Base-by-base conservation (phyloP, 495 filamentous ascomycete species). In the Podospora didyma region DNA sequence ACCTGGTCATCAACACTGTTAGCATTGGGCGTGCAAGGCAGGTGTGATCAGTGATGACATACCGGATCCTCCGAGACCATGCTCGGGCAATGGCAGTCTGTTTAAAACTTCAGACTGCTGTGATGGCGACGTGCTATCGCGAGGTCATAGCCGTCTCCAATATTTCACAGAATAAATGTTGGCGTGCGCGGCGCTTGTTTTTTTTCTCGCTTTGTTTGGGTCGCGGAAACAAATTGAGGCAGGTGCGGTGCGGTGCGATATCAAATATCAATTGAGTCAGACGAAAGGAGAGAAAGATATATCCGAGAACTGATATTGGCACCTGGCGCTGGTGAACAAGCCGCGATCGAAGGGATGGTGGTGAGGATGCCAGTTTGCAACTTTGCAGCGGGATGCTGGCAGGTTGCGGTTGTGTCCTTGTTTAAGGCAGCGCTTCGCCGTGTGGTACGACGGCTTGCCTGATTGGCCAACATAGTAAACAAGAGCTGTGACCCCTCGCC, bases 61-160 rank as follows among this genome's bases (percentile, higher is more conserved):
- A 76, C 75, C 37, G 74, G 70, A 48, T 75, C 71, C 47, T 73
- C 67, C 23, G 68, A 71, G 53, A 69, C 67, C 72, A 73, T 75
- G 49, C 56, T 65, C 54, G 48, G 60, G 49, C 52, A 24, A 28
- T 55, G 37, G 22, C 23, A 17, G 21, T 42, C 39, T 47, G 45
- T 9, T 58, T 35, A 51, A 22, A 51, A 22, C 19, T 51, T 49
- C 20, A 35, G 45, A 39, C 22, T 26, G 16, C 16, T 14, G 26
- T 9, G 9, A 31, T 26, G 26, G 21, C 28, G 19, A 51, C 35
- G n/a, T 46, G 56, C 54, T 53, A 58, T 47, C 23, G 7, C 52
- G 44, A 54, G 23, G 24, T 24, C 51, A 60, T 50, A 50, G 47
- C 58, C 41, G 51, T 52, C 22, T 17, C 39, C 3, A 31, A 31